Percentiles rank a stretch among this genome's conserved stretches.
Conservation (phyloP, 108 stramenopile species). For the Nannochloropsis oceanica region DNA sequence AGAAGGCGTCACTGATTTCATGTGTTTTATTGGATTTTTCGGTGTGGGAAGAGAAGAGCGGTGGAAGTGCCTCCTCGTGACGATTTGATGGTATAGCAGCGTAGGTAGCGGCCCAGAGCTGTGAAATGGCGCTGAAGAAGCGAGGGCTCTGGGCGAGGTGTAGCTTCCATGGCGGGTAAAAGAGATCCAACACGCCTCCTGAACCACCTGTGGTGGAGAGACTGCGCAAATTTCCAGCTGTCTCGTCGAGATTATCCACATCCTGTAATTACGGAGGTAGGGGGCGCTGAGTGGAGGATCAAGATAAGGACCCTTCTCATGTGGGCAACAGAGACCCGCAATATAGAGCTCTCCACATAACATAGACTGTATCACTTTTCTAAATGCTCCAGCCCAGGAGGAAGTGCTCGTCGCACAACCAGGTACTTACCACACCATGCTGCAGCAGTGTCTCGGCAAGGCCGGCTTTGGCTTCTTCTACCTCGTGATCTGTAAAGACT, state of each 20-base stretch:
- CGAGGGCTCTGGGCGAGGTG: constrained; percentile 43
- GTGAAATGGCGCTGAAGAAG: constrained; percentile 49
- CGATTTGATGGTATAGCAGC: not conserved
- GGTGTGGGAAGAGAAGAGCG: not conserved
- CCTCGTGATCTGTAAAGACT: not conserved
- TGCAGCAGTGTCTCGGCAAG: not conserved
- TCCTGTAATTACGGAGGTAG: not conserved
- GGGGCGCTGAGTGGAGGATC: too few relatives aligned
- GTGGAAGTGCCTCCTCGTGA: not conserved
- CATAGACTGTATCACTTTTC: too few relatives aligned
- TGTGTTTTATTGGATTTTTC: too few relatives aligned
- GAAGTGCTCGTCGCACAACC: too few relatives aligned
- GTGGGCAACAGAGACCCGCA: too few relatives aligned
- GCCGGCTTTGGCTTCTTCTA: not conserved
- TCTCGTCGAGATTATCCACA: not conserved
- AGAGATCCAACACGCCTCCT: constrained; percentile 74
- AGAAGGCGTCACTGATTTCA: too few relatives aligned
- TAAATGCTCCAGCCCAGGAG: too few relatives aligned
- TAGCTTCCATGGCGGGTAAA: constrained; percentile 68
- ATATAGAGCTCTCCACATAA: too few relatives aligned
- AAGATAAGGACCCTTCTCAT: too few relatives aligned
- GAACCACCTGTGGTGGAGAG: constrained; percentile 19
- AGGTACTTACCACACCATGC: not conserved
- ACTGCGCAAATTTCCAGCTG: not conserved
- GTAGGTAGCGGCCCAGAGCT: constrained; percentile 62